Base-by-base conservation (phyloP, 1,139 yeast species). In the Suhomyces bribrorum region DNA sequence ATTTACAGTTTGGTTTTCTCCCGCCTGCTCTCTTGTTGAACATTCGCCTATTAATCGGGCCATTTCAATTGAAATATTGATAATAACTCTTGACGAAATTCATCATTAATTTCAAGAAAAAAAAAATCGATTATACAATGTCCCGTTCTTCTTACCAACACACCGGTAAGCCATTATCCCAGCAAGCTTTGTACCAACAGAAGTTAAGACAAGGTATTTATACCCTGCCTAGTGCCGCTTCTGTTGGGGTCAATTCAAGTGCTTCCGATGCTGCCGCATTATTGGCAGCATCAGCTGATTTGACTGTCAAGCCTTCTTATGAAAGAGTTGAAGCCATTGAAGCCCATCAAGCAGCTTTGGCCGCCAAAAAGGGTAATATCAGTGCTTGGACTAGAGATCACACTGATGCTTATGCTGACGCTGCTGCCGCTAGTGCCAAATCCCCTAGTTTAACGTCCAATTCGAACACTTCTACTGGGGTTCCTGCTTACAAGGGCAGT, bases 191-290 rank as follows among this genome's bases (percentile, higher is more conserved):
- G 39, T 87, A 86, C 64, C 83, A 81, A 50, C 90, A 88, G 47
- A 83, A 83, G 54, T 64, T 83, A 56, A 85, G 78, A 54, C 84
- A 83, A 54, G 96, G 96, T 28, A 72, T 82, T 36, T 87, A 73
- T 62, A 75, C 77, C 48, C 72, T 80, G 39, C 96, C 96, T 2
- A 81, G 86, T 9, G 72, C 69, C 36, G 79, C 81, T 5, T 64
- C 76, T 12, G 75, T 86, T 3, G 96, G 97, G 11, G 92, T 86
- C 40, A 75, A 75, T 51, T 69, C 78, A 42, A 69, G 70, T 36
- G 89, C 89, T 23, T 78, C 87, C 9, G 89, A 83, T 56, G 78
- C 86, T 3, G 94, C 94, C 32, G 92, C 92, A 0, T 66, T 82
- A 38, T 66, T 82, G 47, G 94, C 94, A 2, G 79, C 86, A 5